Evolutionary conservation across 192 early-diverging fungal genomes (phyloP), one percentile per base, ranked within the genome.

Genomic region (Podila epicladia): DNA sequence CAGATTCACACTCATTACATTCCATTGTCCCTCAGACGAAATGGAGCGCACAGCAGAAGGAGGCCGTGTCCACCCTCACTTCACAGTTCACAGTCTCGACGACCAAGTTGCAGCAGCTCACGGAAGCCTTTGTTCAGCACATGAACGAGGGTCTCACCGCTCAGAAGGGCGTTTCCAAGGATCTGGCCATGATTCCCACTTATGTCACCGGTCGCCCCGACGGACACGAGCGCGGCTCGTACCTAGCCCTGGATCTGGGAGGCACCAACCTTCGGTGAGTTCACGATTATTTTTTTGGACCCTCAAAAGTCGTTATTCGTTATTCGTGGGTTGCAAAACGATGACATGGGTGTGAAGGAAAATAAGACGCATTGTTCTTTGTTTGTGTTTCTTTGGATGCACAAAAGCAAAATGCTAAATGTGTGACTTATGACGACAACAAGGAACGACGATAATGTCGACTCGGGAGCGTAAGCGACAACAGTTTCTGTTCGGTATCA

Each of bases 181-280:
- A 80, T 33, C 37, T 93, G 64, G 86, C 91, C 38, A 95, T 96
- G 96, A 94, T 98, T 78, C 96, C 96, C 4, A 95, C 93, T 19
- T 97, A 87, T 84, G 95, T 99, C 64, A 84, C 86, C 50, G 85
- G 89, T n/a, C 83, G 91, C 0, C 95, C 96, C 5, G 93, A 91
- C 35, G 97, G 97, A 31, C 86, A 90, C 82, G 97, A 99, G 67
- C 87, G 76, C 28, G 97, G 97, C 31, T 89, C 87, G 17, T 95
- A 89, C 82, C 89, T 99, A n/a, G 96, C 97, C 31, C 83, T 99
- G 49, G 97, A 99, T 82, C 86, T 99, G 29, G 97, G 97, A 35
- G 97, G 97, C 41, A 96, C 96, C 62, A 99, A 99, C 83, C 88
- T 99, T 78, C 93, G 97, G 76, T 79, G 72, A 68, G 69, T 45